These are phyloP conservation scores for Cytospora piceae DNA, from an alignment of 2,329 filamentous ascomycete genomes.

Conservation along the genomic window DNA sequence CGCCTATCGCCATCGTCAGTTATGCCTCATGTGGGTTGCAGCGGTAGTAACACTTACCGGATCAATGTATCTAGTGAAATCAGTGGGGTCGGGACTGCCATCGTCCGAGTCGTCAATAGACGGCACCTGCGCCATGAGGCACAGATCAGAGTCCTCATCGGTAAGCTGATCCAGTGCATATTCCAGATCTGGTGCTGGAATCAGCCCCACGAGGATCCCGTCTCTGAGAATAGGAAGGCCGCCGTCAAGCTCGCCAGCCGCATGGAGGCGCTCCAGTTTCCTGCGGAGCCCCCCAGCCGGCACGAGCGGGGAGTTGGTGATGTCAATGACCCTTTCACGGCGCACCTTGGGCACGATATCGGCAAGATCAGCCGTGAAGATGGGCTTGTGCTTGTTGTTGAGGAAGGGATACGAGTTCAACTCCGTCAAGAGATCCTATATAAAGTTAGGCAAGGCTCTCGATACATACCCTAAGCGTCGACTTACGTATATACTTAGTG, in stretches of 20 bases:
- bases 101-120: slow-evolving; percentile 68
- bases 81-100: slow-evolving; percentile 66
- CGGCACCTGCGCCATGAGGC: slow-evolving; percentile 76
- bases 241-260: slow-evolving; percentile 87
- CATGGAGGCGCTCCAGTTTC: slow-evolving; percentile 82
- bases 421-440: slow-evolving; percentile 83
- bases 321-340: slow-evolving; percentile 82
- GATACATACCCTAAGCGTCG: neutral
- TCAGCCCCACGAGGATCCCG: slow-evolving; percentile 81
- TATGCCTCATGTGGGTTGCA: too few relatives aligned
- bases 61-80: slow-evolving; percentile 92
- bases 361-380: slow-evolving; percentile 85
- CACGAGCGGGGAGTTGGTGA: slow-evolving; percentile 79
- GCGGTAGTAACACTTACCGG: slow-evolving; percentile 57
- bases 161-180: slow-evolving; percentile 85
- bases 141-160: slow-evolving; percentile 73
- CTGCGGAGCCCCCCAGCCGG: slow-evolving; percentile 74
- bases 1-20: slow-evolving; percentile 52
- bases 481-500: slow-evolving; percentile 85
- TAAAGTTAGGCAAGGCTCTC: slow-evolving; percentile 21
- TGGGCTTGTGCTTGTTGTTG: slow-evolving; percentile 92
- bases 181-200: slow-evolving; percentile 91
- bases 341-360: slow-evolving; percentile 82
- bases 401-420: slow-evolving; percentile 98
- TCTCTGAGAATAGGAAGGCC: slow-evolving; percentile 85